These are phyloP conservation scores for Fragaria nilgerrensis DNA, from an alignment of 306 rosid genomes.

Conservation along the genomic window DNA sequence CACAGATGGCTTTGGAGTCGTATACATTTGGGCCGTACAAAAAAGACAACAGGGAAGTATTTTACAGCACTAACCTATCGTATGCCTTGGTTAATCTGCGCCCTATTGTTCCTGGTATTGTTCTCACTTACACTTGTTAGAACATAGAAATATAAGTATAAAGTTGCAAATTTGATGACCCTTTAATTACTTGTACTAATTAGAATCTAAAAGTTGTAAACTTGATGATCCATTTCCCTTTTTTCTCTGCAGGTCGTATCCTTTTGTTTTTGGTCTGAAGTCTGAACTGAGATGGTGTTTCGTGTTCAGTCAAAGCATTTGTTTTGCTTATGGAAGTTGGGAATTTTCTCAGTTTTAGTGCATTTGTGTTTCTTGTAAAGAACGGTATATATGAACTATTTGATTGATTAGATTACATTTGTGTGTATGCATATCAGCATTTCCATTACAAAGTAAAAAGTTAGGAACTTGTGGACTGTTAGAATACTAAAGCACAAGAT, in stretches of 20 bases:
- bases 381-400: not conserved
- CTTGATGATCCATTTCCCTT: constrained; percentile 9
- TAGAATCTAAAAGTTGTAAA: not conserved
- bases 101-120: constrained; percentile 79
- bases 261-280: constrained; percentile 38
- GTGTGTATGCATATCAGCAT: constrained; percentile 7
- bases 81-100: constrained; percentile 85
- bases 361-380: constrained; percentile 7
- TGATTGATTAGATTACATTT: not conserved
- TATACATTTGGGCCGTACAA: constrained; percentile 69
- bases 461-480: not conserved
- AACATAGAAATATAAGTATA: not conserved
- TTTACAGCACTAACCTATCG: constrained; percentile 60
- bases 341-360: constrained; percentile 9
- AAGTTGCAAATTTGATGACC: not conserved
- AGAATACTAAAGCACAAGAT: not conserved
- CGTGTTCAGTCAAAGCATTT: constrained; percentile 4
- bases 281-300: not conserved
- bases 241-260: constrained; percentile 83
- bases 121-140: not conserved
- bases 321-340: not conserved
- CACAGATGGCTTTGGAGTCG: constrained; percentile 56
- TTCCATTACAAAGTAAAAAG: not conserved
- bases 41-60: constrained; percentile 64
- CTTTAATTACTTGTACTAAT: not conserved